These are phyloP conservation scores for Dalbergia oliveri DNA, from an alignment of 306 rosid genomes.

Conservation along the genomic window DNA sequence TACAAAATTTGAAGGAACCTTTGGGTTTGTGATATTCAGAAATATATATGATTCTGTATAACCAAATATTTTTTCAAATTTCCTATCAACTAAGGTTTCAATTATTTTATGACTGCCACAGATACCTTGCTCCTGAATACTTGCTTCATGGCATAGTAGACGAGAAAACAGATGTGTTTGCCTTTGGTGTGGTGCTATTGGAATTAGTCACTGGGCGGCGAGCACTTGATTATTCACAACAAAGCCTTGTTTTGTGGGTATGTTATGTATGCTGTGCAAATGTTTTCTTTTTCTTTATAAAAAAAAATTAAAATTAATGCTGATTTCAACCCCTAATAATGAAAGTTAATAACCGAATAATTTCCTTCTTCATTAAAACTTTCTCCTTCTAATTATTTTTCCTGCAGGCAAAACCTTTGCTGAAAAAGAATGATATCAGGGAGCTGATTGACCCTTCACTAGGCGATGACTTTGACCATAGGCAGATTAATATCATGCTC, in stretches of 20 bases:
- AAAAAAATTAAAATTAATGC: neutral
- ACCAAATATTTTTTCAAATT: neutral
- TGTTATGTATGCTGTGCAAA: constrained; percentile 7
- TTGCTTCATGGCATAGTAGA: constrained; percentile 87
- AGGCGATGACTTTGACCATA: constrained; percentile 54
- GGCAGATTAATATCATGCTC: constrained; percentile 65
- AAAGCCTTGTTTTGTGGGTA: constrained; percentile 88
- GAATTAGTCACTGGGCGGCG: constrained; percentile 86
- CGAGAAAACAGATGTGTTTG: constrained; percentile 90
- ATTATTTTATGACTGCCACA: constrained; percentile 32
- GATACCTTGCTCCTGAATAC: constrained; percentile 92
- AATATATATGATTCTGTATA: constrained; percentile 11
- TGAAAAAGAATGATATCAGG: constrained; percentile 66
- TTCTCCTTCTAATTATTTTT: neutral
- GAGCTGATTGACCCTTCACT: constrained; percentile 72
- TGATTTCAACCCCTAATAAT: neutral
- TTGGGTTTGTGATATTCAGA: constrained; percentile 64
- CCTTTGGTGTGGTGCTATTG: constrained; percentile 81
- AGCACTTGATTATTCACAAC: constrained; percentile 82
- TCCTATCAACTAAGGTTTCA: neutral
- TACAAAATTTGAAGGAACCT: constrained; percentile 87
- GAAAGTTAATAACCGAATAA: neutral
- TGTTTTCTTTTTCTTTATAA: no score
- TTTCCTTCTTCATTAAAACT: neutral
- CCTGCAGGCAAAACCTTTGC: constrained; percentile 78